Evolutionary conservation across 768 basidiomycete species (phyloP), one percentile per base, ranked within the genome.

Genomic region (Auricularia sp.): DNA sequence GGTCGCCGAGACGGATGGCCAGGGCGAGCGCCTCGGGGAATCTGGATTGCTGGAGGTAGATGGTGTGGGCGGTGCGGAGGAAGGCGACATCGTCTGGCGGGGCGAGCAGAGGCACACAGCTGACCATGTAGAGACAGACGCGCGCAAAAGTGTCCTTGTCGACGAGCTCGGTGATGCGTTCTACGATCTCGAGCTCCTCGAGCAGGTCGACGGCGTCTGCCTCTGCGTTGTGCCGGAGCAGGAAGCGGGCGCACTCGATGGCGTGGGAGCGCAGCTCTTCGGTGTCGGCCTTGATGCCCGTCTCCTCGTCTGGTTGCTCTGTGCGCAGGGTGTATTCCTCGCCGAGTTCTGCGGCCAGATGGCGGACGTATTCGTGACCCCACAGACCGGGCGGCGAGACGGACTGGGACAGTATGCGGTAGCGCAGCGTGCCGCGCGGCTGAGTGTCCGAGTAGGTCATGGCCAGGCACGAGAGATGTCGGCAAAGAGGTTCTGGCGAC

Each of bases 361-460:
- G 96, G 39, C 96, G 88, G 63, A 98, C 92, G 72, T 99, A 99
- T 80, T 99, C 97, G 73, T 99, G 95, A 3, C 97, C 97, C 97
- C 97, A 99, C 37, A 87, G 83, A n/a, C 96, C 95, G 0, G 97
- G 95, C 39, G 87, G 84, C 56, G 85, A 83, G 61, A 89, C 79
- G 18, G 88, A 83, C 8, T 86, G 84, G 6, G 92, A 89, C 42
- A 94, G 81, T 24, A 98, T 83, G 59, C 95, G 90, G 78, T 97
- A 98, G 67, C 87, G 85, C 35, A 99, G 86, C 2, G 97, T 99
- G 65, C 96, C 96, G 61, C 97, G 88, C 47, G 94, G 93, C 77
- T 97, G 88, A 18, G 93, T 95, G 77, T 99, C 97, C 8, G 95
- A 98, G 74, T 98, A 98, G 6, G 97, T 99, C 97, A 99, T 99